Conservation (phyloP, 371 early-diverging fungal species). For the Batrachochytrium dendrobatidis region DNA sequence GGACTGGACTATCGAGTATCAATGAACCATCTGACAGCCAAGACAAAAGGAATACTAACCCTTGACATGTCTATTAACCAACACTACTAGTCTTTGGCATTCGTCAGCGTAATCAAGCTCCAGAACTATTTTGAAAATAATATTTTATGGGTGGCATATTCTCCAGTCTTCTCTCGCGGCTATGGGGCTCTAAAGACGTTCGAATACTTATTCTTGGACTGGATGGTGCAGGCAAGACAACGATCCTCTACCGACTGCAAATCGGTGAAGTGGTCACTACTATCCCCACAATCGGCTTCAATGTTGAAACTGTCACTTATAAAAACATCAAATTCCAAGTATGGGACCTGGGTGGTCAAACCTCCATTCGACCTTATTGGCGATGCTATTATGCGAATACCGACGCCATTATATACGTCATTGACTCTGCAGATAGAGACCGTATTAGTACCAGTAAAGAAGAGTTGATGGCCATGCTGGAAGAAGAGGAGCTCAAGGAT, state of each 20-base stretch:
- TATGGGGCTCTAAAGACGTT: constrained; percentile 63
- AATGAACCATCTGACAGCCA: too few species aligned
- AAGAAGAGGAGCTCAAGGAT: constrained; percentile 88
- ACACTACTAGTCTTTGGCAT: too few species aligned
- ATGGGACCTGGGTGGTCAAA: constrained; percentile 90
- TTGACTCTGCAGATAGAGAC: constrained; percentile 89
- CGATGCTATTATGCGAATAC: constrained; percentile 92
- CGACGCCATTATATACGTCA: constrained; percentile 94
- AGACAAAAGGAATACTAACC: too few species aligned
- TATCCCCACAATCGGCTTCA: constrained; percentile 74
- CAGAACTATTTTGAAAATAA: too few species aligned
- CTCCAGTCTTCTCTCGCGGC: constrained; percentile 47
- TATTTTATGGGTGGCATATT: constrained; percentile 38
- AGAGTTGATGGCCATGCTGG: constrained; percentile 65
- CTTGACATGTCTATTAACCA: too few species aligned
- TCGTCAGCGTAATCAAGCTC: too few species aligned
- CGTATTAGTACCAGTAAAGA: constrained; percentile 80
- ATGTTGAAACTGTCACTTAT: constrained; percentile 84
- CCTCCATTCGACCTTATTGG: constrained; percentile 70
- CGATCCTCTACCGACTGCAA: constrained; percentile 78
- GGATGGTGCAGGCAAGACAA: constrained; percentile 98
- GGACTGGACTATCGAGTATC: too few species aligned
- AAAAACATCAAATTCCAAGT: constrained; percentile 96
- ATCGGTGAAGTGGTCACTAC: constrained; percentile 94
- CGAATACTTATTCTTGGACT: constrained; percentile 96